Evolutionary conservation across 2,329 filamentous ascomycete species (phyloP).

Genomic region (Apiospora saccharicola): DNA sequence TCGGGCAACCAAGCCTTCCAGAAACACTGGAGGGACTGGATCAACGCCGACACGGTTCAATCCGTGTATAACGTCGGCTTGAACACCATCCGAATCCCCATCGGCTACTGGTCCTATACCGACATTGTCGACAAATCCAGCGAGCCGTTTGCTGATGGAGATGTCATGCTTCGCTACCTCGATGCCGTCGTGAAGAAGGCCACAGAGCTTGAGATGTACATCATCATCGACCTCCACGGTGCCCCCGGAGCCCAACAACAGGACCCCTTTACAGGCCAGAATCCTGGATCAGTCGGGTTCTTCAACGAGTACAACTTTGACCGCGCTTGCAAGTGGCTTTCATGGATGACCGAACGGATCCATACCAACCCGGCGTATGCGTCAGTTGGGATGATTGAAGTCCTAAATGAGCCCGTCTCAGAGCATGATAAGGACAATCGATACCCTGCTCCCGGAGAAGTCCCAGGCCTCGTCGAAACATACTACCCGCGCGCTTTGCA

Average conservation of each 20-base stretch:
- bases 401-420: slow-evolving; percentile 56
- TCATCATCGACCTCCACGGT: slow-evolving; percentile 54
- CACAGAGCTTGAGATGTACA: slow-evolving; percentile 49
- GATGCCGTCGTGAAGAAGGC: slow-evolving; percentile 37
- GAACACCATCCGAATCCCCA: slow-evolving; percentile 61
- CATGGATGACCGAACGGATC: slow-evolving; percentile 52
- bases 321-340: slow-evolving; percentile 53
- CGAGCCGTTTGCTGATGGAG: slow-evolving; percentile 56
- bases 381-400: slow-evolving; percentile 56
- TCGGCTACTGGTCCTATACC: slow-evolving; percentile 64
- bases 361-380: slow-evolving; percentile 45
- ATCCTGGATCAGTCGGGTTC: slow-evolving; percentile 46
- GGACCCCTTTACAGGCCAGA: slow-evolving; percentile 48
- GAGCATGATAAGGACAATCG: no score
- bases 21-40: slow-evolving; percentile 59
- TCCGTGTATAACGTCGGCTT: slow-evolving; percentile 57
- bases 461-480: slow-evolving; percentile 39
- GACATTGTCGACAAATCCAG: slow-evolving; percentile 52
- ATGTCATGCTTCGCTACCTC: slow-evolving; percentile 54
- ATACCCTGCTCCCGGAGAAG: no score
- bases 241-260: slow-evolving; percentile 50
- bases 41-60: slow-evolving; percentile 56
- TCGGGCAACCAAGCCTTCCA: slow-evolving; percentile 55
- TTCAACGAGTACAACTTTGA: slow-evolving; percentile 55
- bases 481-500: slow-evolving; percentile 52